Conservation (phyloP, 306 rosid genomes). For the Quercus aquifolioides region DNA sequence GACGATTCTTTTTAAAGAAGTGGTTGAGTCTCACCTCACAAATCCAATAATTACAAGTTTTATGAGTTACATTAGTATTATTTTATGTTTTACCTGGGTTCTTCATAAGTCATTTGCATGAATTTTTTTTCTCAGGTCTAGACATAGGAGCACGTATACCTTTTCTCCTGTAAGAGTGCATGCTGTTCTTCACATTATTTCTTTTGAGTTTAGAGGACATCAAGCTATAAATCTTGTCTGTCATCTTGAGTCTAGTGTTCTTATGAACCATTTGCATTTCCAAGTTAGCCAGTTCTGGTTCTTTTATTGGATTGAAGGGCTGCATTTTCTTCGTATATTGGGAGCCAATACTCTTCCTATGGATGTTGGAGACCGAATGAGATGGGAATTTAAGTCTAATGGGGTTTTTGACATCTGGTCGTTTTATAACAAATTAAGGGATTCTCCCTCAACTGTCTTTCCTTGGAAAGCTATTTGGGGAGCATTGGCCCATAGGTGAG, state of each 20-base stretch:
- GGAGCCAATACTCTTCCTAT: too few species aligned
- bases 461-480: too few species aligned
- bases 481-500: too few species aligned
- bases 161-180: not conserved
- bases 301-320: not conserved
- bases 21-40: not conserved
- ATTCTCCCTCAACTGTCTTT: too few species aligned
- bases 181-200: not conserved
- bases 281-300: not conserved
- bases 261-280: not conserved
- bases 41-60: not conserved
- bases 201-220: not conserved
- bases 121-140: not conserved
- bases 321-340: too few species aligned
- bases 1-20: not conserved
- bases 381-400: too few species aligned
- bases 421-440: too few species aligned
- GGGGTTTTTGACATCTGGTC: too few species aligned
- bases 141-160: not conserved
- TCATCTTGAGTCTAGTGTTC: not conserved
- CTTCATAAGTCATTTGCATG: not conserved
- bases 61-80: not conserved
- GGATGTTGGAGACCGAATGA: too few species aligned
- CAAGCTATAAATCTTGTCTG: not conserved
- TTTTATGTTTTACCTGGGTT: not conserved